A percentile compares a stretch with the other conserved stretches of the same genome.
These are phyloP conservation scores for Phialophora verrucosa DNA, from an alignment of 2,329 filamentous ascomycete genomes.

Conservation along the genomic window DNA sequence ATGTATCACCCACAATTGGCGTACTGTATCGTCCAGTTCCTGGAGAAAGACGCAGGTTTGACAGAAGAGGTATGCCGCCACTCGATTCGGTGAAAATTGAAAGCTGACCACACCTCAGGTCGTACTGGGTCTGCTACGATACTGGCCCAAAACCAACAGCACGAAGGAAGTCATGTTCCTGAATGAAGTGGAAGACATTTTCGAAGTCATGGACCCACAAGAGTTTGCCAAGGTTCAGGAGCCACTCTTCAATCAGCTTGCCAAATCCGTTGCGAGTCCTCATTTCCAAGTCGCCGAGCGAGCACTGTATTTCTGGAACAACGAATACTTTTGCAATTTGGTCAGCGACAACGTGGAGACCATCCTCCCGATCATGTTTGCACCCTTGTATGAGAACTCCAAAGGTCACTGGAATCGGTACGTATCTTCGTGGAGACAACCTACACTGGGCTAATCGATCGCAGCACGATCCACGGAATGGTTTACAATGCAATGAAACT, in stretches of 20 bases:
- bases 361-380: constrained; percentile 99
- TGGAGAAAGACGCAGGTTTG: constrained; percentile 95
- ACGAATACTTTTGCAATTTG: constrained; percentile 99
- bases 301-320: constrained; percentile 99
- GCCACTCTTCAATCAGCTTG: constrained; percentile 93
- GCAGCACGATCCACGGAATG: constrained; percentile 97
- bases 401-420: constrained; percentile 99
- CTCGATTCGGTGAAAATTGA: neutral
- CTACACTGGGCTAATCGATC: constrained; percentile 41
- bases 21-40: constrained; percentile 98
- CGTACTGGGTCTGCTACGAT: constrained; percentile 89
- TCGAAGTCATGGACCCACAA: constrained; percentile 98
- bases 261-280: constrained; percentile 96
- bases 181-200: constrained; percentile 99
- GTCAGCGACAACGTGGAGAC: constrained; percentile 99
- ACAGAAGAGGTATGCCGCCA: constrained; percentile 80
- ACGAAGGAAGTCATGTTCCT: constrained; percentile 99
- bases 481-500: constrained; percentile 99
- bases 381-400: constrained; percentile 95
- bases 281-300: constrained; percentile 99
- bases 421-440: constrained; percentile 23
- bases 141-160: constrained; percentile 99
- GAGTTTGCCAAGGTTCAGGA: constrained; percentile 99
- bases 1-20: constrained; percentile 99
- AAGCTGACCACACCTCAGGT: constrained; percentile 62